A percentile compares a stretch with the other conserved stretches of the same genome.
phyloP scores from a whole-genome alignment of 2,329 filamentous ascomycete species.

The Aspergillus terreus region DNA sequence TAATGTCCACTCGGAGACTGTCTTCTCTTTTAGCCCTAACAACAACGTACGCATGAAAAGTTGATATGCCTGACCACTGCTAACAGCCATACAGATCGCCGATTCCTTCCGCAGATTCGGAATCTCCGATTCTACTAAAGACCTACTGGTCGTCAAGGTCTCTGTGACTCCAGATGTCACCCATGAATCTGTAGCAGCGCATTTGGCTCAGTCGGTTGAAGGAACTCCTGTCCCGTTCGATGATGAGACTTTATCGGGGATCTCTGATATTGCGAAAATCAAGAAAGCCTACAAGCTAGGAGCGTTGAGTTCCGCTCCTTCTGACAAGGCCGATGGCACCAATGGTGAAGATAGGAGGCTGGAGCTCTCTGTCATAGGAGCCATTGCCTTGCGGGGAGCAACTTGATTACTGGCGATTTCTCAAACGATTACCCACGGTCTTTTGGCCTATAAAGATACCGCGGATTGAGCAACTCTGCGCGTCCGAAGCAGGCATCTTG shows the following conservation, averaged over 20 bases:
- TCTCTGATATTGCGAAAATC: constrained; percentile 66
- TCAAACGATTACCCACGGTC: not conserved
- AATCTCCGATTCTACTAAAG: constrained; percentile 64
- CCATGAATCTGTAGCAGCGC: constrained; percentile 50
- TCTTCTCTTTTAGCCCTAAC: constrained; percentile 73
- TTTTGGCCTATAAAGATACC: not conserved
- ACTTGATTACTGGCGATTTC: constrained; percentile 24
- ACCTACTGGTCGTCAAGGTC: constrained; percentile 80
- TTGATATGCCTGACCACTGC: constrained; percentile 6
- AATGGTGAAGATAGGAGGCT: constrained; percentile 36
- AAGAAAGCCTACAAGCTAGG: constrained; percentile 86
- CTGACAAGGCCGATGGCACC: constrained; percentile 18
- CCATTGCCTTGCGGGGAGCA: constrained; percentile 71
- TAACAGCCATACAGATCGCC: constrained; percentile 62
- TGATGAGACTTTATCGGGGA: constrained; percentile 57
- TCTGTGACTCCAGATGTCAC: constrained; percentile 50
- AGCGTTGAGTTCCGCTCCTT: constrained; percentile 44
- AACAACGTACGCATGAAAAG: constrained; percentile 64
- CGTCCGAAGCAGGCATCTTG: not conserved
- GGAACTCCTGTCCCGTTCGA: constrained; percentile 59
- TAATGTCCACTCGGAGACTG: constrained; percentile 86
- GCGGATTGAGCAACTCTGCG: not conserved
- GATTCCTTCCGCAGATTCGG: constrained; percentile 90
- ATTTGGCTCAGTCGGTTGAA: constrained; percentile 60
- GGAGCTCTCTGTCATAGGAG: constrained; percentile 67